A percentile compares a stretch with the other conserved stretches of the same genome.
phyloP scores from a whole-genome alignment of 164 flowering plant species.

The Aristolochia fimbriata region DNA sequence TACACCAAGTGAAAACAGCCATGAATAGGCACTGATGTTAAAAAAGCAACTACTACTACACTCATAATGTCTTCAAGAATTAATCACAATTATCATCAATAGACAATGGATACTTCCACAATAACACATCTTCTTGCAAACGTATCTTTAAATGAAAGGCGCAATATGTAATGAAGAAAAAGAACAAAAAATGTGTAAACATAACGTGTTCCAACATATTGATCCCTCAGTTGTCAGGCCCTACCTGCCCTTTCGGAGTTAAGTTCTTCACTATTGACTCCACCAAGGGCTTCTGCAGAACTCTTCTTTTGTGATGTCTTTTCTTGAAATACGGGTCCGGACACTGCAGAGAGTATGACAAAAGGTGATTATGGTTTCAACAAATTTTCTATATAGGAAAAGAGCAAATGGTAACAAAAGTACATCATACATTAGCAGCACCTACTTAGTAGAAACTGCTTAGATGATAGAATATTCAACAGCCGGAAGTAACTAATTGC shows the following conservation, averaged over 20 bases:
- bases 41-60: no score
- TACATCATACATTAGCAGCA: no score
- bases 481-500: no score
- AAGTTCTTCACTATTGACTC: constrained; percentile 54
- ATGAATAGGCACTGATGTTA: no score
- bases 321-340: constrained; percentile 98
- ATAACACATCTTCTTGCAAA: no score
- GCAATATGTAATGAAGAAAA: neutral
- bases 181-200: neutral
- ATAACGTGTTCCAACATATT: neutral
- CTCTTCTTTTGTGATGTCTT: constrained; percentile 86
- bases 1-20: neutral
- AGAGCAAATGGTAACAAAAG: no score
- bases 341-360: constrained; percentile 43
- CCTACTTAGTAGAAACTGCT: no score
- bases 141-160: no score
- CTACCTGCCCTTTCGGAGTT: constrained; percentile 70
- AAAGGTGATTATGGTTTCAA: neutral
- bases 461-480: no score
- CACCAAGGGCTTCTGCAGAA: constrained; percentile 71
- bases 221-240: neutral
- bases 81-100: no score
- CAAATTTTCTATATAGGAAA: neutral
- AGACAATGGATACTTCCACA: no score
- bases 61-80: no score